Evolutionary conservation across 2,329 filamentous ascomycete species (phyloP).

Genomic region (Helotiales sp.): DNA sequence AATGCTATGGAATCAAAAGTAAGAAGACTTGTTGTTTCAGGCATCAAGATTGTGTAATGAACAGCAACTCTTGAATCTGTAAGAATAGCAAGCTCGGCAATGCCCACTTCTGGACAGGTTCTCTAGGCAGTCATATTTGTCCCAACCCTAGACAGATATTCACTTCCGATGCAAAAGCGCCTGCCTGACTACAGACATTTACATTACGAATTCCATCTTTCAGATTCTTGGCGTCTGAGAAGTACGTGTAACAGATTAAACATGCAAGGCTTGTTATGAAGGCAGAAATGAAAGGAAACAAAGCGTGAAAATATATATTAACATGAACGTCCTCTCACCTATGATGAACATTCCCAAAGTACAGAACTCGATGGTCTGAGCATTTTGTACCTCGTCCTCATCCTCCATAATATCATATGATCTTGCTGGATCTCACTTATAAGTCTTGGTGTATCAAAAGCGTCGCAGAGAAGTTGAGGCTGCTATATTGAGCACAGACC

Average conservation of each 20-base stretch:
- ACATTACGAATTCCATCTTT: not conserved
- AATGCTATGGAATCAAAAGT: not conserved
- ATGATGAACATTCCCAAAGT: slow-evolving; percentile 75
- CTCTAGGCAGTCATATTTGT: not conserved
- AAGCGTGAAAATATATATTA: slow-evolving; percentile 4
- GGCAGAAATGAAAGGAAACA: not conserved
- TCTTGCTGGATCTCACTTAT: not conserved
- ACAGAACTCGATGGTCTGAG: slow-evolving; percentile 61
- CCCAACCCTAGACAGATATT: not conserved
- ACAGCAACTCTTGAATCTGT: not conserved
- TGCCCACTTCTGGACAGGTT: not conserved
- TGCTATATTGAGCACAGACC: not conserved
- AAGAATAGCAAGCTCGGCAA: not conserved
- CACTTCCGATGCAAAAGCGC: not conserved
- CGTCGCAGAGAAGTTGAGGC: slow-evolving; percentile 17
- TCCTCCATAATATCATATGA: slow-evolving; percentile 28
- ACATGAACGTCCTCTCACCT: slow-evolving; percentile 45
- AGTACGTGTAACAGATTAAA: not conserved
- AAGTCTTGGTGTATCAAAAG: slow-evolving; percentile 8
- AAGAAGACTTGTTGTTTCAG: not conserved
- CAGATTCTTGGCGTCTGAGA: not conserved
- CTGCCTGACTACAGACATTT: not conserved
- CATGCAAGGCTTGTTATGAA: not conserved
- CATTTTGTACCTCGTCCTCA: slow-evolving; percentile 27
- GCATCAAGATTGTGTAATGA: not conserved